Conservation (phyloP, 2,329 filamentous ascomycete genomes). For the Nigrospora osmanthi region DNA sequence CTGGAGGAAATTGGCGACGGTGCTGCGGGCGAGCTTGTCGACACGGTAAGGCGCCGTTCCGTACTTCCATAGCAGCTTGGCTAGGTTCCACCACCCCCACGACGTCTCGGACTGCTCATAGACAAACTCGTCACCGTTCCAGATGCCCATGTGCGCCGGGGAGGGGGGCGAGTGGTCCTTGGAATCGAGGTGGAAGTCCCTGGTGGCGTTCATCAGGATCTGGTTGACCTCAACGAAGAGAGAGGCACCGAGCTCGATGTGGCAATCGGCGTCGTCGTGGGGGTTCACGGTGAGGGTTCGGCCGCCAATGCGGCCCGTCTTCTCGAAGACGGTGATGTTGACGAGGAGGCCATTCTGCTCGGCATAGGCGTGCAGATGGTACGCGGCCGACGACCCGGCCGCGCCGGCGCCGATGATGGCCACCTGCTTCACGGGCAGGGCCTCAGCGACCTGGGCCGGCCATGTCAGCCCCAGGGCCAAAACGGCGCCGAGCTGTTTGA, state of each 20-base stretch:
- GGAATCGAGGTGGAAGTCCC: constrained; percentile 61
- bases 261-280: constrained; percentile 57
- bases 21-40: constrained; percentile 62
- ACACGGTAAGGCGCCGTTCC: constrained; percentile 70
- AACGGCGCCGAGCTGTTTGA: too few relatives aligned
- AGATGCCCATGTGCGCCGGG: constrained; percentile 63
- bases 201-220: constrained; percentile 69
- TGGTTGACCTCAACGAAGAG: constrained; percentile 85
- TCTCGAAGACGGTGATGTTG: constrained; percentile 86
- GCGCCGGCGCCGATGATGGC: constrained; percentile 68
- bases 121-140: constrained; percentile 73
- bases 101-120: constrained; percentile 52
- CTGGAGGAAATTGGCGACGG: constrained; percentile 64
- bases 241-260: constrained; percentile 81
- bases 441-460: neutral
- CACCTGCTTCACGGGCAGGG: constrained; percentile 7
- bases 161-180: constrained; percentile 35
- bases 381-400: constrained; percentile 79
- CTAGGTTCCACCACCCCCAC: constrained; percentile 71
- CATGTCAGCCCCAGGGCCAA: too few relatives aligned
- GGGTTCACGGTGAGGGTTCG: constrained; percentile 78
- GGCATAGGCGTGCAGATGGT: constrained; percentile 69
- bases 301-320: constrained; percentile 69
- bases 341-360: constrained; percentile 49
- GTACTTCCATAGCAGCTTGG: constrained; percentile 78